Conservation (phyloP, 2,329 filamentous ascomycete genomes). For the Colletotrichum sublineola region DNA sequence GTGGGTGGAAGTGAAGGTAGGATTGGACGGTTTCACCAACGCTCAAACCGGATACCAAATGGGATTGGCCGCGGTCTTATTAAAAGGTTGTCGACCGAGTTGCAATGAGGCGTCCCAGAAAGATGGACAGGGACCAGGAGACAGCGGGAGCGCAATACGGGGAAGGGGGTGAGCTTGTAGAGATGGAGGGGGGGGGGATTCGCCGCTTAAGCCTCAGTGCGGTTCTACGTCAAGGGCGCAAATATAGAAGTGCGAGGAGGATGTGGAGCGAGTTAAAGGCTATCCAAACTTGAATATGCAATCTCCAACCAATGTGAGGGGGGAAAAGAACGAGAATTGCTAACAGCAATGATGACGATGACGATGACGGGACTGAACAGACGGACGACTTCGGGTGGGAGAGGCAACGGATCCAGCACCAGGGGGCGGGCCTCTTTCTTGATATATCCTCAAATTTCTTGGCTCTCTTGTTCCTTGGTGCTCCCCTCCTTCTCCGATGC, state of each 20-base stretch:
- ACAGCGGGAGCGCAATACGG: not conserved
- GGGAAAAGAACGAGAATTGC: conserved; percentile 4
- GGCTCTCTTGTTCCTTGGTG: conserved; percentile 21
- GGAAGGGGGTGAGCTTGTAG: not conserved
- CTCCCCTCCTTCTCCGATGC: not conserved
- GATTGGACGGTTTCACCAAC: conserved; percentile 26
- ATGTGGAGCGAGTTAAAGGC: conserved; percentile 33
- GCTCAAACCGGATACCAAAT: conserved; percentile 26
- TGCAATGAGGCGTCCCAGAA: conserved; percentile 6
- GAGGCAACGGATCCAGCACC: conserved; percentile 5
- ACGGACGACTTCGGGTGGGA: conserved; percentile 6
- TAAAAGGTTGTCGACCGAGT: conserved; percentile 22
- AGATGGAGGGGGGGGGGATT: not conserved
- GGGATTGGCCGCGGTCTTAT: conserved; percentile 28
- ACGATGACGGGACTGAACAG: conserved; percentile 12
- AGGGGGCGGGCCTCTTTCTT: conserved; percentile 37
- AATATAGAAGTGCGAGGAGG: not conserved
- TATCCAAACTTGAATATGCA: conserved; percentile 28
- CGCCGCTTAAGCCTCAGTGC: not conserved
- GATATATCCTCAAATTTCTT: conserved; percentile 37
- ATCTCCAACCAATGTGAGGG: conserved; percentile 36
- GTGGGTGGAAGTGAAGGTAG: conserved; percentile 28
- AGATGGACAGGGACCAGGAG: not conserved
- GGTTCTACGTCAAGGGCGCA: conserved; percentile 9
- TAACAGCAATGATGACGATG: conserved; percentile 16